Evolutionary conservation across 352 stramenopile species (phyloP).

Genomic region (Phytophthora citrophthora): DNA sequence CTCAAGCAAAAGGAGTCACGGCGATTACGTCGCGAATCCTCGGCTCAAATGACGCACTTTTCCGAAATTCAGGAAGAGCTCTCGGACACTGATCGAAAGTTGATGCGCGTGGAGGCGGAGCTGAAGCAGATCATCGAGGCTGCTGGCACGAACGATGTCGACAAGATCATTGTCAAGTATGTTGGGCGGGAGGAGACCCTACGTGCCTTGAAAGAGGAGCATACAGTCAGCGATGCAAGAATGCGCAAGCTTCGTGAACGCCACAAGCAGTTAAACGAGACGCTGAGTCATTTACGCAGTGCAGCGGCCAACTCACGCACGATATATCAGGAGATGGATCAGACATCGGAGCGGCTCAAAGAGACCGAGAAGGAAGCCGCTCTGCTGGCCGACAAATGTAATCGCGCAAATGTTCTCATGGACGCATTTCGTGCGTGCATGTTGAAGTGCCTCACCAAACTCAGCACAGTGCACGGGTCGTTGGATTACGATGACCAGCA

Average conservation of each 20-base stretch:
- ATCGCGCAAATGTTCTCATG: constrained; percentile 79
- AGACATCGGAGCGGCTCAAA: constrained; percentile 82
- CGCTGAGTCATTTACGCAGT: constrained; percentile 60
- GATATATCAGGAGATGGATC: constrained; percentile 88
- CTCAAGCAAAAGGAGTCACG: constrained; percentile 75
- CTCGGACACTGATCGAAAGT: constrained; percentile 69
- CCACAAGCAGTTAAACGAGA: constrained; percentile 81
- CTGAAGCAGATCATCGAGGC: constrained; percentile 82
- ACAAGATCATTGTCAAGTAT: constrained; percentile 86
- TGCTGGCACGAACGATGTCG: constrained; percentile 77
- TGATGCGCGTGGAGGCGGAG: constrained; percentile 71
- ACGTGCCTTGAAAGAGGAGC: constrained; percentile 77
- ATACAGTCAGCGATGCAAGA: constrained; percentile 69
- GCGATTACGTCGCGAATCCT: constrained; percentile 76
- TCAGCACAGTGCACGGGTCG: constrained; percentile 73
- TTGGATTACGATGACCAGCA: constrained; percentile 80
- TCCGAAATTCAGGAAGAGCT: constrained; percentile 84
- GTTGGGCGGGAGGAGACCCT: constrained; percentile 72
- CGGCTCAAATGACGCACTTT: constrained; percentile 78
- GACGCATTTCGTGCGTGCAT: constrained; percentile 85
- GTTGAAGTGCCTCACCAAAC: constrained; percentile 81
- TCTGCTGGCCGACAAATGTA: constrained; percentile 70
- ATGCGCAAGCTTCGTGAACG: constrained; percentile 81
- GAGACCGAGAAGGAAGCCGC: constrained; percentile 85
- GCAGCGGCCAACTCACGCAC: constrained; percentile 82